Evolutionary conservation across 306 rosid species (phyloP).

Genomic region (Sicyos baderoa): DNA sequence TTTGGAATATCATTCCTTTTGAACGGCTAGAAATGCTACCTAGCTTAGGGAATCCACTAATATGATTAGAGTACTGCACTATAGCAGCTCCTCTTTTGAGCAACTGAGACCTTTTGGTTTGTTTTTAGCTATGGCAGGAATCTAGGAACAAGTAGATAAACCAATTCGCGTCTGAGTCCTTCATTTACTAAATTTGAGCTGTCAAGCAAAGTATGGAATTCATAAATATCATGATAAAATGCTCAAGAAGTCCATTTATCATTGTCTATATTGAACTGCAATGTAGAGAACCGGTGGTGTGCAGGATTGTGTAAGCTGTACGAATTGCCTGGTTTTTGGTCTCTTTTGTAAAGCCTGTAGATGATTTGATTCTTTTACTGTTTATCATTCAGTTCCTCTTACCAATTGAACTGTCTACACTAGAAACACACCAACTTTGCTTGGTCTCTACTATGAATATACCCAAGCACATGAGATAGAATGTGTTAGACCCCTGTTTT

Average conservation of each 20-base stretch:
- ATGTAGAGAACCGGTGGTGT: neutral
- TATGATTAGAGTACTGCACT: neutral
- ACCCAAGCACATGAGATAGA: neutral
- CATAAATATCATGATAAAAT: neutral
- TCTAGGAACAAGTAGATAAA: slow-evolving; percentile 5
- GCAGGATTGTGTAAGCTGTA: neutral
- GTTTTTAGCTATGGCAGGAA: neutral
- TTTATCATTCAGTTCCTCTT: neutral
- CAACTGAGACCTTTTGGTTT: neutral
- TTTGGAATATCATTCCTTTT: slow-evolving; percentile 1
- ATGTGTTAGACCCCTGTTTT: too few species aligned
- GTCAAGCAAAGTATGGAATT: neutral
- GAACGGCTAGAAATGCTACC: neutral
- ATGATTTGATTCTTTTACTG: neutral
- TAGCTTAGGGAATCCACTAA: neutral
- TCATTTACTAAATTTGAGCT: neutral
- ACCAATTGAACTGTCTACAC: neutral
- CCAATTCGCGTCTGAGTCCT: neutral
- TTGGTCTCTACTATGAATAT: neutral
- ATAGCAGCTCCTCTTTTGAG: neutral
- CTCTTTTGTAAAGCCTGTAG: slow-evolving; percentile 9
- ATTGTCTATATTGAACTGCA: neutral
- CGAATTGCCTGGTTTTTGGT: slow-evolving; percentile 6
- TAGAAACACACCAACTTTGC: neutral
- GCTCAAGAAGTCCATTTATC: neutral